Conservation (phyloP, 2,329 filamentous ascomycete genomes). For the Phialophora macrospora region DNA sequence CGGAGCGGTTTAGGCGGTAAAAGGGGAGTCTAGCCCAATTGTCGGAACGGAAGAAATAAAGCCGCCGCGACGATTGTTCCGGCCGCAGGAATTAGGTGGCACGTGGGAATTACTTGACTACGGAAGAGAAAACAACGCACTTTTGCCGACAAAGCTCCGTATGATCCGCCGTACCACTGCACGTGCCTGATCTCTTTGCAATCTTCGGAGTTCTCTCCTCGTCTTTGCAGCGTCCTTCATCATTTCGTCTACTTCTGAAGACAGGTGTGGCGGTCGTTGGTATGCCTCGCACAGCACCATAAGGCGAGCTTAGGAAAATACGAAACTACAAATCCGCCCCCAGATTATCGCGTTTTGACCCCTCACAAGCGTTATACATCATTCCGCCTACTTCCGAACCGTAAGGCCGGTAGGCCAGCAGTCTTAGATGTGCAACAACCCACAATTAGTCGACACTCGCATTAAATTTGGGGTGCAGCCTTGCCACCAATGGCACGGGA, state of each 20-base stretch:
- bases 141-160: not conserved
- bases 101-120: too few species aligned
- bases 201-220: not conserved
- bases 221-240: not conserved
- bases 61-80: not conserved
- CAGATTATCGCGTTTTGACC: not conserved
- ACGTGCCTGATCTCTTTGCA: not conserved
- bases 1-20: too few species aligned
- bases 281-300: not conserved
- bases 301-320: not conserved
- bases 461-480: not conserved
- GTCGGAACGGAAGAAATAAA: not conserved
- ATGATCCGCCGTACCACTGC: not conserved
- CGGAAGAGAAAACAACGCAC: not conserved
- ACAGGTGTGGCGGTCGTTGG: not conserved
- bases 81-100: not conserved
- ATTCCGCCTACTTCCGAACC: conserved; percentile 3
- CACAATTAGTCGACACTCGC: not conserved
- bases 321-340: not conserved
- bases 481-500: not conserved
- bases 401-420: not conserved
- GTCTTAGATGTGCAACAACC: conserved; percentile 1
- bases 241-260: not conserved
- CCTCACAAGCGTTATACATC: not conserved
- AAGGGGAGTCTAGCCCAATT: not conserved